Evolutionary conservation across 2,329 filamentous ascomycete genomes (phyloP).

Genomic region (Orbilia oligospora): DNA sequence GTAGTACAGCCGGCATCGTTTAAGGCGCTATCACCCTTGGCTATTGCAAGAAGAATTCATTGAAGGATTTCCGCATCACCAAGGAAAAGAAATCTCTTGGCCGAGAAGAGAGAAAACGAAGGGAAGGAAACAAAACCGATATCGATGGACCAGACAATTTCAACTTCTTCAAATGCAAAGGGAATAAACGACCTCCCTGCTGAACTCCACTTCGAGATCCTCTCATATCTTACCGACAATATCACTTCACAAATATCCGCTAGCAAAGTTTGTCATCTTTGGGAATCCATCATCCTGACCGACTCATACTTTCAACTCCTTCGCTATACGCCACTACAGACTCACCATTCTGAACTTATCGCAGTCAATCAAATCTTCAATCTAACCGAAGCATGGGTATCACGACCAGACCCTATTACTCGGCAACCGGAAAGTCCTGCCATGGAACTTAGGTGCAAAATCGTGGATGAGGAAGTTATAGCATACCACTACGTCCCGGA

Average conservation of each 20-base stretch:
- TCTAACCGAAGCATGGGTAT: background rate
- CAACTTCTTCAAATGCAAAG: background rate
- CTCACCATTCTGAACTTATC: background rate
- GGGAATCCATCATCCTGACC: slow-evolving; percentile 4
- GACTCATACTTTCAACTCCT: background rate
- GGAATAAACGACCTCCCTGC: slow-evolving; percentile 5
- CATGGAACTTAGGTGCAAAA: slow-evolving; percentile 3
- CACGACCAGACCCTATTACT: too few species aligned
- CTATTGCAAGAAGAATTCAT: background rate
- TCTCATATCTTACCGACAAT: slow-evolving; percentile 3
- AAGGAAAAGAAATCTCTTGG: background rate
- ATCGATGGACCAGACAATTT: background rate
- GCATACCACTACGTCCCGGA: background rate
- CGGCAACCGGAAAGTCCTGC: background rate
- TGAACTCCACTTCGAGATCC: slow-evolving; percentile 6
- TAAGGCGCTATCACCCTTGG: background rate
- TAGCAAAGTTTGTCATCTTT: slow-evolving; percentile 4
- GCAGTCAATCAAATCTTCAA: background rate
- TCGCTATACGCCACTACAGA: background rate
- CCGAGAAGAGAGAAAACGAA: background rate
- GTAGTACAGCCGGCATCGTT: background rate
- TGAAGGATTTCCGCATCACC: background rate
- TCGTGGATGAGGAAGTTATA: background rate
- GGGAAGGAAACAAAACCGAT: background rate
- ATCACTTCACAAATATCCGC: slow-evolving; percentile 4